Evolutionary conservation across 805 yeast species (phyloP), one percentile per base, ranked within the genome.

Genomic region (Starmerella etchellsii): DNA sequence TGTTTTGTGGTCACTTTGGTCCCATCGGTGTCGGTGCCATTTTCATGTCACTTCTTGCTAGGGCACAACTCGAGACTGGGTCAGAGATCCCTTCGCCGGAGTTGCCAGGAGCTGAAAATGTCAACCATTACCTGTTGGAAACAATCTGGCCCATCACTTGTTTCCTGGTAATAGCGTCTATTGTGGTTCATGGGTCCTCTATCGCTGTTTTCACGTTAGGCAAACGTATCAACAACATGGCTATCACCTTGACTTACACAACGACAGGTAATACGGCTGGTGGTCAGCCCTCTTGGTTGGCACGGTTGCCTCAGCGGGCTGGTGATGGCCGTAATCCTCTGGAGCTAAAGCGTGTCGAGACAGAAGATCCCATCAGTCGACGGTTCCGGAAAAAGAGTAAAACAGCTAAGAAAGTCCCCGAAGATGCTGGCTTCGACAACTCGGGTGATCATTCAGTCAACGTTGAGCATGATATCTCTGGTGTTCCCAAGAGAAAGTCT

Each of bases 1-100:
- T 85, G 3, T 87, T 87, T 59, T 83, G 93, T 58, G 95, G 95
- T 18, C 95, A 85, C 62, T 85, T 87, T 60, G 96, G 96, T 15
- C 95, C 96, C 2, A 82, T 87, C 55, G 96, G 96, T 36, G 95
- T 85, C 19, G 95, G 95, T 43, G 94, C 94, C 1, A 68, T 85
- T 7, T 84, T 81, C 60, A 88, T 91, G 31, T 77, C 82, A 5
- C 76, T 85, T 37, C 65, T 84, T 47, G 83, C 94, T 0, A 71
- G 88, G 46, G 72, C 75, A 9, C 80, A 77, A 46, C 62, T 81
- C 39, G 93, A 82, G 54, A 65, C 70, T 19, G 63, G 56, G 4
- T 72, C 69, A 22, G 71, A 70, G 30, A 74, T 81, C 0, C 88
- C 88, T 0, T 56, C 76, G 26, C 63, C 59, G 11, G 41, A 32